Conservation (phyloP, 1,284 basidiomycete species). For the Rhodofomes roseus region DNA sequence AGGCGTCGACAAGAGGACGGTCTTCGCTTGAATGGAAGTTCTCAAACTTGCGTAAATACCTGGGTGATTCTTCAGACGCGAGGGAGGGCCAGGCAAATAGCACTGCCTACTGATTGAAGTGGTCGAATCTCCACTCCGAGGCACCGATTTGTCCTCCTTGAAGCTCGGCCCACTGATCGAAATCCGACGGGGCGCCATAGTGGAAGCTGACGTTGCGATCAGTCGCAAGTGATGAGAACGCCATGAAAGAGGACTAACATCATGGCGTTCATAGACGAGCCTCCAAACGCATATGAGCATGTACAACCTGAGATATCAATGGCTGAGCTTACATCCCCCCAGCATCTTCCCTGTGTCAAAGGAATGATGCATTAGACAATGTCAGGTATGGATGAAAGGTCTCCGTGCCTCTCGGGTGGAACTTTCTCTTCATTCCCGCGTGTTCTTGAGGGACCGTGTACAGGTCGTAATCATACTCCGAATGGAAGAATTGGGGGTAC, state of each 20-base stretch:
- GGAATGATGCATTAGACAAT: not conserved
- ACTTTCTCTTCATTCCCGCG: constrained; percentile 41
- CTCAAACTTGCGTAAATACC: constrained; percentile 63
- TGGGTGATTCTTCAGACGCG: constrained; percentile 18
- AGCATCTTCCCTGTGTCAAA: constrained; percentile 42
- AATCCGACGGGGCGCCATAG: constrained; percentile 66
- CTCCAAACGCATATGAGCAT: constrained; percentile 25
- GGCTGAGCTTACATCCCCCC: constrained; percentile 55
- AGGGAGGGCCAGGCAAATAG: too few species aligned
- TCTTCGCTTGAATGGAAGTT: constrained; percentile 42
- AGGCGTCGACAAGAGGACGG: constrained; percentile 43
- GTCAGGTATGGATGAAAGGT: not conserved
- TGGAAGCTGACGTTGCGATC: constrained; percentile 47
- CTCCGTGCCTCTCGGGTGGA: constrained; percentile 50
- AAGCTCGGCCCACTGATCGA: constrained; percentile 61
- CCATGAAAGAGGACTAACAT: constrained; percentile 37
- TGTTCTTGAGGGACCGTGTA: constrained; percentile 52
- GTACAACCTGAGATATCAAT: not conserved
- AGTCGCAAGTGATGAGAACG: not conserved
- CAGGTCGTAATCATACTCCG: constrained; percentile 45
- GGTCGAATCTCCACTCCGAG: constrained; percentile 57
- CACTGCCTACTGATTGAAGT: constrained; percentile 40
- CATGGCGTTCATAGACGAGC: constrained; percentile 63
- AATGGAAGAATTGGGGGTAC: constrained; percentile 34
- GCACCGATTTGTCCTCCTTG: constrained; percentile 41